Base-by-base conservation (phyloP, 1,284 basidiomycete species). In the Chalciporus sp. region DNA sequence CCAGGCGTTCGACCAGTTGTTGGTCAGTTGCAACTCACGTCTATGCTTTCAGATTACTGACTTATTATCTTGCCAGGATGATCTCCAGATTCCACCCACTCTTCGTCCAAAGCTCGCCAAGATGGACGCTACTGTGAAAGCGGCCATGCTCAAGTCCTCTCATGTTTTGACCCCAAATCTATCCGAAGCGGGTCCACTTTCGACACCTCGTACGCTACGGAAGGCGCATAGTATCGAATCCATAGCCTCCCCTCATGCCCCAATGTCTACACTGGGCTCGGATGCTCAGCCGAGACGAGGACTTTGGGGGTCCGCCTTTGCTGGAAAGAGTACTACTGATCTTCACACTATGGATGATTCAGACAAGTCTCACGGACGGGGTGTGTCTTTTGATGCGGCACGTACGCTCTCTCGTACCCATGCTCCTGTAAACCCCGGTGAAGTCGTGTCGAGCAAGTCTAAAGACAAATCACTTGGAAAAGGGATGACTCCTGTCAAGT, bases 121-220 rank as follows among this genome's bases (percentile, higher is more conserved):
- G 20, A 90, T 95, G 81, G 90, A 92, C 57, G 74, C 85, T 0
- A 83, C 85, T 2, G 92, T 95, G 39, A 94, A 94, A 65, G 89
- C 89, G 3, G 89, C 90, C n/a, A 94, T 95, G 89, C 75, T 95
- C 52, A 92, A 90, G 64, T 92, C 91, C 0, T 90, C 91, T 2
- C 85, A 87, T 26, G 81, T 83, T 12, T 76, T 93, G 63, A 77
- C 80, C 26, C 68, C 79, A 11, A 77, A 73, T 26, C 67, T 77
- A 0, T 62, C 78, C 19, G 17, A 48, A 7, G 56, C 68, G 23
- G 55, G 61, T 2, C 58, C 64, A 6, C 72, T 73, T 37, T 55
- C 63, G 16, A 73, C 72, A 11, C 64, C 68, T 20, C 70, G 72
- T 53, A 72, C 75, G 44, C 67, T 90, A 23, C 82, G 89, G 43